A percentile compares a stretch with the other conserved stretches of the same genome.
Evolutionary conservation across 2,329 filamentous ascomycete species (phyloP).

Genomic region (Neofusicoccum sp.): DNA sequence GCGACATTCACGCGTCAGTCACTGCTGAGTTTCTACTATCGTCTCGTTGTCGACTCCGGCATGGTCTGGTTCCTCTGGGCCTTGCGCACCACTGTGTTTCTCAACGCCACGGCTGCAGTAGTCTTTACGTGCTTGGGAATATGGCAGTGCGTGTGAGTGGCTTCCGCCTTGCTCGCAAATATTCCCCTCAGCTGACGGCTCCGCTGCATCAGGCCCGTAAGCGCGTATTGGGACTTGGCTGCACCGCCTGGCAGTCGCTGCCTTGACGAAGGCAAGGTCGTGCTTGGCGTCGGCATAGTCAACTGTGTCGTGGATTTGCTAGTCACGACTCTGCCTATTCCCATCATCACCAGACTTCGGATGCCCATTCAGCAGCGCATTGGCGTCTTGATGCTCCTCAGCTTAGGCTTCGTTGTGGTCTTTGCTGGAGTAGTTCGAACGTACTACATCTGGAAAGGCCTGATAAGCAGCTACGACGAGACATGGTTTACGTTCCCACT

Average conservation of each 20-base stretch:
- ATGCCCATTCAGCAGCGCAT: conserved; percentile 43
- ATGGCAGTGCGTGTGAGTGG: conserved; percentile 38
- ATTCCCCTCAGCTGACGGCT: not conserved
- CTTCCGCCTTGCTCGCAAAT: not conserved
- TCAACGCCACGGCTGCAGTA: conserved; percentile 39
- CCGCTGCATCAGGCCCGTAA: conserved; percentile 30
- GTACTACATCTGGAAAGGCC: conserved; percentile 43
- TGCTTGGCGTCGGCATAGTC: conserved; percentile 42
- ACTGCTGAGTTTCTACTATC: conserved; percentile 47
- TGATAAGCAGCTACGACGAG: conserved; percentile 43
- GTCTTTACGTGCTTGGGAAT: conserved; percentile 37
- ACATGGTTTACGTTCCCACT: conserved; percentile 48
- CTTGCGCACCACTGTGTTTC: conserved; percentile 39
- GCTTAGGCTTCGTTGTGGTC: conserved; percentile 43
- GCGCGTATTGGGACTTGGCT: conserved; percentile 43
- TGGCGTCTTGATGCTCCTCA: conserved; percentile 40
- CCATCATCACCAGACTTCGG: conserved; percentile 42
- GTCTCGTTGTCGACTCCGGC: conserved; percentile 42
- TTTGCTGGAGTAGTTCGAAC: conserved; percentile 44
- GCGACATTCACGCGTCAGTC: conserved; percentile 45
- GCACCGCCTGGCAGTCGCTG: conserved; percentile 34
- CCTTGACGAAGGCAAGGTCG: conserved; percentile 41
- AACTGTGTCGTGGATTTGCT: conserved; percentile 44
- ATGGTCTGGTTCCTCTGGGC: conserved; percentile 40
- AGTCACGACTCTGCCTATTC: conserved; percentile 44